Evolutionary conservation across 2,329 filamentous ascomycete species (phyloP).

Genomic region (Talaromyces sp.): DNA sequence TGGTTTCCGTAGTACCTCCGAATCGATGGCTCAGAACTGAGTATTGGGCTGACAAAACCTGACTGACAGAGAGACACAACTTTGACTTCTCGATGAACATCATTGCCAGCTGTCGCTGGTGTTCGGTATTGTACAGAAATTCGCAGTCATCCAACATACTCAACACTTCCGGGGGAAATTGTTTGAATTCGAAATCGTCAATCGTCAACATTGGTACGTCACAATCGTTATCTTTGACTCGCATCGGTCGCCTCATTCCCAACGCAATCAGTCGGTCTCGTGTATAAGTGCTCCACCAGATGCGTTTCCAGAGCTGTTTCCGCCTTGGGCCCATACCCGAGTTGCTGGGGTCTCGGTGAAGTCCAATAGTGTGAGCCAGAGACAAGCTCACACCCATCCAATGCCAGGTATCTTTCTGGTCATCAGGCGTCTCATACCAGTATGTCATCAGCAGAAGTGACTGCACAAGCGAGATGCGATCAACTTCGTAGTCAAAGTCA

Average conservation of each 20-base stretch:
- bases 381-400: slow-evolving; percentile 98
- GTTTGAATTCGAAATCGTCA: slow-evolving; percentile 75
- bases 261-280: slow-evolving; percentile 87
- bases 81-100: slow-evolving; percentile 93
- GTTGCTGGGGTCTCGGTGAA: slow-evolving; percentile 79
- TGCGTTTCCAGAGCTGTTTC: slow-evolving; percentile 84
- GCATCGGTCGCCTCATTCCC: slow-evolving; percentile 86
- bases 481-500: slow-evolving; percentile 91
- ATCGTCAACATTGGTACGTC: slow-evolving; percentile 86
- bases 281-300: slow-evolving; percentile 99
- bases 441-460: slow-evolving; percentile 89
- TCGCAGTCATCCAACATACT: slow-evolving; percentile 67
- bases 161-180: slow-evolving; percentile 63
- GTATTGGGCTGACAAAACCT: slow-evolving; percentile 86
- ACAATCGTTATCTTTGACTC: slow-evolving; percentile 90
- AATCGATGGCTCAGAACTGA: slow-evolving; percentile 83
- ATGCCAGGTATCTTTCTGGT: slow-evolving; percentile 97
- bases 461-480: slow-evolving; percentile 84
- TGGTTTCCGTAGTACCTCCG: slow-evolving; percentile 64
- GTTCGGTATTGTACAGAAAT: slow-evolving; percentile 63
- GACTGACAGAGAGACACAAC: slow-evolving; percentile 81
- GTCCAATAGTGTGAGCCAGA: slow-evolving; percentile 84
- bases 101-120: slow-evolving; percentile 73
- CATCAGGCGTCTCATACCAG: slow-evolving; percentile 95
- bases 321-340: slow-evolving; percentile 70